These are phyloP conservation scores for Thymus mandschuricus DNA, from an alignment of 257 asterid genomes.

Conservation along the genomic window DNA sequence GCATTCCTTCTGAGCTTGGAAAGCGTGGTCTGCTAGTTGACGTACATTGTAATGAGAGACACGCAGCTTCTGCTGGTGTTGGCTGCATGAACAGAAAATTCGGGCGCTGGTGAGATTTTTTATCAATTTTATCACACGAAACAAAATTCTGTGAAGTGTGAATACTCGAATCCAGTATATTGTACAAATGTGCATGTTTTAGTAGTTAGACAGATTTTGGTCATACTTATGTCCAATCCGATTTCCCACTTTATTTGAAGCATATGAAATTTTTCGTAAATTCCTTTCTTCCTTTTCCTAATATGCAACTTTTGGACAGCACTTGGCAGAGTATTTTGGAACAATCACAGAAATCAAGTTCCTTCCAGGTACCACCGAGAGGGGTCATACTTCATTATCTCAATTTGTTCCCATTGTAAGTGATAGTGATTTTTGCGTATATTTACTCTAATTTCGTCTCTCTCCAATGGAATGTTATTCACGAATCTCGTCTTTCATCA, in stretches of 20 bases:
- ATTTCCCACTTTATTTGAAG: background rate
- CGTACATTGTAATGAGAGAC: conserved; percentile 51
- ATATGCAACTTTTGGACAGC: conserved; percentile 47
- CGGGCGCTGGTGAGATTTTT: conserved; percentile 66
- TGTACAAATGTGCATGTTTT: background rate
- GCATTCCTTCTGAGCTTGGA: conserved; percentile 61
- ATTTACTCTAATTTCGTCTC: conserved; percentile 11
- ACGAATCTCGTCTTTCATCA: conserved; percentile 30
- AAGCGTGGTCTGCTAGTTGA: conserved; percentile 54
- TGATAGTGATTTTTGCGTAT: conserved; percentile 17
- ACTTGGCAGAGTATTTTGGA: conserved; percentile 51
- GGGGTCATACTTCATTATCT: conserved; percentile 47
- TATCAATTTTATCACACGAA: background rate
- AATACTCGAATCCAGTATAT: too few species aligned
- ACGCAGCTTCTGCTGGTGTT: conserved; percentile 46
- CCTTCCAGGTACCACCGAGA: conserved; percentile 44
- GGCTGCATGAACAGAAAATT: conserved; percentile 70
- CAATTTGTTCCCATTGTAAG: conserved; percentile 57
- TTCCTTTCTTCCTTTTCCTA: conserved; percentile 4
- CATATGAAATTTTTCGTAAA: background rate
- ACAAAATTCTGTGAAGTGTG: background rate
- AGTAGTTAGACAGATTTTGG: background rate
- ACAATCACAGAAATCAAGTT: conserved; percentile 39
- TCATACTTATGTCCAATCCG: background rate
- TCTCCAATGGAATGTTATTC: conserved; percentile 26